A percentile compares a stretch with the other conserved stretches of the same genome.
phyloP scores from a whole-genome alignment of 2,329 filamentous ascomycete genomes.

The Neonectria neomacrospora region DNA sequence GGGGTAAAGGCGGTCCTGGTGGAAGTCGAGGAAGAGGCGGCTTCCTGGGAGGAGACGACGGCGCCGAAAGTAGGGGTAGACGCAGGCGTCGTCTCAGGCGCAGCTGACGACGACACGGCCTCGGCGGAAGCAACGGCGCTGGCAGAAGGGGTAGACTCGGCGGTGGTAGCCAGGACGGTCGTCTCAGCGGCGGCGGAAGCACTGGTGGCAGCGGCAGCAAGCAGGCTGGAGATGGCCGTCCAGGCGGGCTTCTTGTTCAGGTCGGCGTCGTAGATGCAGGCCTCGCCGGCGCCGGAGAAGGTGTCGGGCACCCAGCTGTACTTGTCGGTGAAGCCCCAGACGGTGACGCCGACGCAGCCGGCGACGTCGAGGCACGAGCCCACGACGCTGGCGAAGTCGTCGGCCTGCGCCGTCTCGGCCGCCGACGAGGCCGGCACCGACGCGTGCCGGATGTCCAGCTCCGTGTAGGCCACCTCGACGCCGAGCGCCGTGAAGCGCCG shows the following conservation, averaged over 20 bases:
- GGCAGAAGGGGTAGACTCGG: conserved; percentile 22
- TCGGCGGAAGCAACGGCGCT: conserved; percentile 17
- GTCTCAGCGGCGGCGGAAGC: conserved; percentile 3
- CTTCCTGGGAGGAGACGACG: neutral
- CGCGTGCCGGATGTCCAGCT: conserved; percentile 67
- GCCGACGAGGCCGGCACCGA: conserved; percentile 56
- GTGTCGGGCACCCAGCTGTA: conserved; percentile 52
- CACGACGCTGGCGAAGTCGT: conserved; percentile 57
- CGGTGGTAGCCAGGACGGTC: conserved; percentile 20
- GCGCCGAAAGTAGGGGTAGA: conserved; percentile 1
- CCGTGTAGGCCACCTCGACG: conserved; percentile 69
- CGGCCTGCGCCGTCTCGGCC: conserved; percentile 57
- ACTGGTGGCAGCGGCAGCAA: conserved; percentile 44
- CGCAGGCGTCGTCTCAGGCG: neutral
- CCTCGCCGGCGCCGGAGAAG: conserved; percentile 54
- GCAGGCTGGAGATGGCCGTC: conserved; percentile 49
- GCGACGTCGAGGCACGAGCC: conserved; percentile 52
- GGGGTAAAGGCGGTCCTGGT: conserved; percentile 5
- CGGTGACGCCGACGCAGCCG: conserved; percentile 56
- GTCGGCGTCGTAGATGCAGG: conserved; percentile 52
- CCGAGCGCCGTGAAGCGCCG: conserved; percentile 61
- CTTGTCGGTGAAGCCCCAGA: conserved; percentile 57
- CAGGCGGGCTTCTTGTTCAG: conserved; percentile 55
- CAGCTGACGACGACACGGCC: neutral
- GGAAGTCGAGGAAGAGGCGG: neutral